phyloP scores from a whole-genome alignment of 208 protist species.

The Spongospora subterranea region DNA sequence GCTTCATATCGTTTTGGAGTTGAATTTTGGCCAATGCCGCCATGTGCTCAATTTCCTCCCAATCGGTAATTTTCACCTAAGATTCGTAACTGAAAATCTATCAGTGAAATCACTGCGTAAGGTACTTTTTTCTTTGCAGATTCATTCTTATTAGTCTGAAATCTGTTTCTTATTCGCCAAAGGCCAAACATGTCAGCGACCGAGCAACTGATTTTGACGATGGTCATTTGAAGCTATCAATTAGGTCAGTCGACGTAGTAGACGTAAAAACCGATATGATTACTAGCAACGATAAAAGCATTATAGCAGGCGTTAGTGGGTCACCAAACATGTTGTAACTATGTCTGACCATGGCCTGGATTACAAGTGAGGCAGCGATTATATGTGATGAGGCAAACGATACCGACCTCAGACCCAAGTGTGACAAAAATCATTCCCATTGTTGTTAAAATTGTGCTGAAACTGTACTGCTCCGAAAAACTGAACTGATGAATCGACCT shows the following conservation, averaged over 20 bases:
- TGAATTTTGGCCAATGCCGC: constrained; percentile 34
- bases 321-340: constrained; percentile 24
- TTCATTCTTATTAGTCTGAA: background rate
- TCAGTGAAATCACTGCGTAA: background rate
- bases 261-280: no score
- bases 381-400: background rate
- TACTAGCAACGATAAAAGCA: background rate
- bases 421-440: constrained; percentile 13
- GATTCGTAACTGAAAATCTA: background rate
- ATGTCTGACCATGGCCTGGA: background rate
- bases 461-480: constrained; percentile 40
- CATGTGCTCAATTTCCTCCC: constrained; percentile 57
- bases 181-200: constrained; percentile 1
- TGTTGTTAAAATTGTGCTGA: background rate
- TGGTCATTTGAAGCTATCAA: background rate
- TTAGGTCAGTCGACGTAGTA: no score
- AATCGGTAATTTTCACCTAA: background rate
- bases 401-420: background rate
- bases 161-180: background rate
- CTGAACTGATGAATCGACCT: constrained; percentile 1
- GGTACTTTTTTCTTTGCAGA: background rate
- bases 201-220: background rate
- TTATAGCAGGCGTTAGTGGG: background rate
- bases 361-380: background rate
- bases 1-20: constrained; percentile 1